Percentiles rank a stretch among this genome's conserved stretches.
Evolutionary conservation across 345 rosid species (phyloP).

Genomic region (Hypericum perforatum): DNA sequence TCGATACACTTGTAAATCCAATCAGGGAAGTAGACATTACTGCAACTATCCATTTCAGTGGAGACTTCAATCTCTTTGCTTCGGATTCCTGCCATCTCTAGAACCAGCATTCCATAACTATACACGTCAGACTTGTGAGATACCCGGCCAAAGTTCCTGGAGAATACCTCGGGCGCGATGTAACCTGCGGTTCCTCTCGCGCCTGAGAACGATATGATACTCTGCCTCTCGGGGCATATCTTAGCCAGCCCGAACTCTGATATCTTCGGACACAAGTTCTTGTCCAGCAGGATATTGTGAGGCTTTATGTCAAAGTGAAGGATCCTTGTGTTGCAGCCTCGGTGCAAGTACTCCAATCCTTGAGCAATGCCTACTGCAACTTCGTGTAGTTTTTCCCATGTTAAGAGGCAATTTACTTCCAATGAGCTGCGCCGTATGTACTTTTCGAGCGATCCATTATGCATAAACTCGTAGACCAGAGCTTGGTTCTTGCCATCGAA

Average conservation of each 20-base stretch:
- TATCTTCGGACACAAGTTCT: neutral
- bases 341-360: neutral
- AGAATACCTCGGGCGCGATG: neutral
- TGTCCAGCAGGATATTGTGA: neutral
- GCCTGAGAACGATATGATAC: neutral
- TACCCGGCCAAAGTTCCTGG: neutral
- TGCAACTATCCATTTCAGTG: neutral
- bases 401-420: neutral
- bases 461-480: neutral
- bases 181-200: neutral
- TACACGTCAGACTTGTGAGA: neutral
- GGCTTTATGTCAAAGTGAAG: neutral
- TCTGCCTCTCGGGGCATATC: neutral
- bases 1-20: neutral
- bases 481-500: neutral
- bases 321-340: slow-evolving; percentile 1
- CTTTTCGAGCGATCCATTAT: neutral
- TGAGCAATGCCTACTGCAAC: neutral
- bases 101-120: neutral
- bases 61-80: too few species aligned
- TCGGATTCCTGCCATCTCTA: too few species aligned
- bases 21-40: neutral
- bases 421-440: neutral
- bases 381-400: neutral
- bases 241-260: neutral